These are phyloP conservation scores for Bigelowiella natans DNA, from an alignment of 78 protist species.

Conservation along the genomic window DNA sequence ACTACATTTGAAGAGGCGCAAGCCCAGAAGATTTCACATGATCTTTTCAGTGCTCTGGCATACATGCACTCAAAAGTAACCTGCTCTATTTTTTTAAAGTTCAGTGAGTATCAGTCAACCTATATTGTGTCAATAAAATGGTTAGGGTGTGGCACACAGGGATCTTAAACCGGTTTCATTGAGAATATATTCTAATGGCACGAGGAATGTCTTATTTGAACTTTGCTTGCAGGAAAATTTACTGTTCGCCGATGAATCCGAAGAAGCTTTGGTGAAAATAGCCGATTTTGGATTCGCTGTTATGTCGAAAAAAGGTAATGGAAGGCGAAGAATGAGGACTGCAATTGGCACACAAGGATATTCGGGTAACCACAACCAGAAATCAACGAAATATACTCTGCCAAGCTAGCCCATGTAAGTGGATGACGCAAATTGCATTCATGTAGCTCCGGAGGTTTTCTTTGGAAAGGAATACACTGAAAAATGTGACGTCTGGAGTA, in stretches of 20 bases:
- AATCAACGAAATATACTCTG: too few relatives aligned
- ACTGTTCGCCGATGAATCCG: background rate
- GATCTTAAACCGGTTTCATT: background rate
- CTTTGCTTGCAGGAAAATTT: too few relatives aligned
- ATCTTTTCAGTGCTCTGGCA: background rate
- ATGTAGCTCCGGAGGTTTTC: conserved; percentile 26
- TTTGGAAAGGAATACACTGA: background rate
- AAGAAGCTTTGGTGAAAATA: background rate
- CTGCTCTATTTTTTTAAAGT: too few relatives aligned
- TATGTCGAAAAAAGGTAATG: background rate
- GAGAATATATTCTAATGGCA: too few relatives aligned
- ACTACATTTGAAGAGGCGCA: background rate
- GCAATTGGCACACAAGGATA: background rate
- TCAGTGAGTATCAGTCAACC: too few relatives aligned
- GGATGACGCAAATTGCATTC: too few relatives aligned
- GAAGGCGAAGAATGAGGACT: background rate
- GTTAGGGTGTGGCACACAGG: background rate
- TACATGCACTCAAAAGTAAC: background rate
- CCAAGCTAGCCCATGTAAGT: too few relatives aligned
- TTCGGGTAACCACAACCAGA: background rate
- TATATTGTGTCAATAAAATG: too few relatives aligned
- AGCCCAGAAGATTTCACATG: background rate
- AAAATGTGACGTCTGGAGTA: conserved; percentile 35
- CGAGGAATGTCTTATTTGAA: too few relatives aligned
- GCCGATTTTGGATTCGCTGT: background rate